These are phyloP conservation scores for Clarireedia paspali DNA, from an alignment of 2,329 filamentous ascomycete species.

Conservation along the genomic window DNA sequence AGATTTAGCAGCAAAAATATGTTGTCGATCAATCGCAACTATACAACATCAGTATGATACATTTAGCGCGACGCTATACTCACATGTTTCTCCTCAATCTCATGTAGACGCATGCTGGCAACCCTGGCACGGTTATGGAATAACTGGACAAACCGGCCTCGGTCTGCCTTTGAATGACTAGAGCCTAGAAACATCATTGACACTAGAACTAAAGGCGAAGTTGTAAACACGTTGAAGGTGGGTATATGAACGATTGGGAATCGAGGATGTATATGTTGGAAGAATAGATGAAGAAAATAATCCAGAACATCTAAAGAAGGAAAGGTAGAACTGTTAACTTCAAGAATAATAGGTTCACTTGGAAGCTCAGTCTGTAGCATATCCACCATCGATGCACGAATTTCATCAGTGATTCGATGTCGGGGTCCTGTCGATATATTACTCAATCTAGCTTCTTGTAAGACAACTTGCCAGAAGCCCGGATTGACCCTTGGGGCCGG, in stretches of 20 bases:
- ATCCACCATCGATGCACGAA: slow-evolving; percentile 16
- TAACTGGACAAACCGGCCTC: slow-evolving; percentile 21
- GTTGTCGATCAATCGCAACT: slow-evolving; percentile 23
- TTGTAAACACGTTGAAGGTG: slow-evolving; percentile 23
- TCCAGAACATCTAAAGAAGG: slow-evolving; percentile 23
- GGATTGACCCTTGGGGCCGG: slow-evolving; percentile 17
- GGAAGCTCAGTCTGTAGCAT: slow-evolving; percentile 8
- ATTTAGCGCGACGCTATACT: neutral
- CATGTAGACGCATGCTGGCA: slow-evolving; percentile 17
- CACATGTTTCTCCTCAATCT: slow-evolving; percentile 23
- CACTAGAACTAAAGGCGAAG: slow-evolving; percentile 20
- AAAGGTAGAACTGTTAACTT: slow-evolving; percentile 22
- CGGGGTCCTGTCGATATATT: slow-evolving; percentile 13
- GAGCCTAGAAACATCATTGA: slow-evolving; percentile 28
- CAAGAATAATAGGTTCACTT: slow-evolving; percentile 3
- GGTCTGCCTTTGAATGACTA: slow-evolving; percentile 22
- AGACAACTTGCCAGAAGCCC: slow-evolving; percentile 23
- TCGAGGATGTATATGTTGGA: slow-evolving; percentile 23
- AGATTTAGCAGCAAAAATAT: slow-evolving; percentile 25
- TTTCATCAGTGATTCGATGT: slow-evolving; percentile 14
- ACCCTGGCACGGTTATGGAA: slow-evolving; percentile 24
- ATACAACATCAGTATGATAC: slow-evolving; percentile 6
- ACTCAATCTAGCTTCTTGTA: slow-evolving; percentile 21
- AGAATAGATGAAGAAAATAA: slow-evolving; percentile 25
- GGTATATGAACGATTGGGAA: slow-evolving; percentile 25